Evolutionary conservation across 1,284 basidiomycete species (phyloP), one percentile per base, ranked within the genome.

Genomic region (Heterobasidion annosum): DNA sequence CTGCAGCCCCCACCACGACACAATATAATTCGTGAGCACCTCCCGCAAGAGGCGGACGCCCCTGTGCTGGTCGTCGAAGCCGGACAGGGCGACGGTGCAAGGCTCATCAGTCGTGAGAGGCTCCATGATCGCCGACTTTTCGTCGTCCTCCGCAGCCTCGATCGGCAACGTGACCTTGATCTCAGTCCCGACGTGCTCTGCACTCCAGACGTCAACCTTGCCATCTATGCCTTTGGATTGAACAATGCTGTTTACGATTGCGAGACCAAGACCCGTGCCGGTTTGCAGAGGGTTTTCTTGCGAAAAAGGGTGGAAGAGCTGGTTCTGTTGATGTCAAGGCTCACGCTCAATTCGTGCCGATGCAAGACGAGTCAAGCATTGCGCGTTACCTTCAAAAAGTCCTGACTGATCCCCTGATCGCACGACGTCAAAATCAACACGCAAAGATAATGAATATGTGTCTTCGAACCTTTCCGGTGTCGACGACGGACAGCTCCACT

Each of bases 301-400:
- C 0, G 94, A 93, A 71, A 98, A 98, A 0, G 95, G 95, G 63
- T 97, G 94, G 73, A 98, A 98, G 2, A 98, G 76, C 70, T 97
- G 93, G 61, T 97, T 93, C 83, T 93, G 63, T 18, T 34, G 25
- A 4, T 5, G 35, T 8, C 52, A 34, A 37, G 15, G 51, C 37
- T 43, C 18, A 48, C 33, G 45, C 42, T 40, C n/a, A 40, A 8
- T 37, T 19, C n/a, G 37, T 12, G 54, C 40, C 47, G 19, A 44
- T 1, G 40, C 16, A 42, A 35, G n/a, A 48, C 56, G 16, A 62
- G 59, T 56, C 32, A 25, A 16, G 12, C n/a, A 3, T 18, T 9
- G 10, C 7, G 44, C 48, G 63, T 50, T 56, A 85, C 87, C 79
- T 91, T 91, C 56, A 93, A 70, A 68, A 95, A 95, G 57, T 86